A percentile compares a stretch with the other conserved stretches of the same genome.
These are phyloP conservation scores for Umbelopsis isabellina DNA, from an alignment of 192 early-diverging fungal genomes.

Conservation along the genomic window DNA sequence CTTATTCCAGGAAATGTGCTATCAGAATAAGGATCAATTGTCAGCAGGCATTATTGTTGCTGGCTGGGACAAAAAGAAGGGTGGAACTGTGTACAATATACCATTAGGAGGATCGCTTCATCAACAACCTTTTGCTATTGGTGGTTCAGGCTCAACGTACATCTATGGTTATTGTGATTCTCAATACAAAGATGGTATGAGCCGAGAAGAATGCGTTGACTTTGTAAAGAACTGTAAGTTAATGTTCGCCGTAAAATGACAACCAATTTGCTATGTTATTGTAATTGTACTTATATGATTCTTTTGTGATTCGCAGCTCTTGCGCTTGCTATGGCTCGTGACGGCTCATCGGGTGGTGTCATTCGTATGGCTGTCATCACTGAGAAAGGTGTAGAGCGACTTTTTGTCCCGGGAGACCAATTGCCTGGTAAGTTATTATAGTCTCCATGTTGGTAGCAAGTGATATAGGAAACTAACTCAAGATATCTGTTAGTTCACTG, in stretches of 20 bases:
- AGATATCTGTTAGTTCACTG: neutral
- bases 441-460: no score
- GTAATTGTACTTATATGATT: neutral
- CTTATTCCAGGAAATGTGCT: slow-evolving; percentile 93
- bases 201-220: slow-evolving; percentile 80
- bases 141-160: slow-evolving; percentile 93
- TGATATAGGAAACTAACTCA: neutral
- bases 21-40: slow-evolving; percentile 89
- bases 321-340: slow-evolving; percentile 91
- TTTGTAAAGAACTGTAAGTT: slow-evolving; percentile 93
- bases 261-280: no score
- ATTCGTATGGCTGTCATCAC: slow-evolving; percentile 95
- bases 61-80: slow-evolving; percentile 94
- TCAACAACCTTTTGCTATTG: slow-evolving; percentile 90
- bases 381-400: slow-evolving; percentile 83
- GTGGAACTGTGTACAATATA: slow-evolving; percentile 86
- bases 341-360: slow-evolving; percentile 96
- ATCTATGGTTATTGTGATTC: slow-evolving; percentile 99
- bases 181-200: slow-evolving; percentile 79
- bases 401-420: slow-evolving; percentile 84
- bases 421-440: slow-evolving; percentile 54
- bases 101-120: slow-evolving; percentile 94
- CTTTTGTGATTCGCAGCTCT: slow-evolving; percentile 59
- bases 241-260: neutral
- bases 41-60: slow-evolving; percentile 95